Evolutionary conservation across 345 rosid genomes (phyloP), one percentile per base, ranked within the genome.

Genomic region (Erysimum cheiranthoides): DNA sequence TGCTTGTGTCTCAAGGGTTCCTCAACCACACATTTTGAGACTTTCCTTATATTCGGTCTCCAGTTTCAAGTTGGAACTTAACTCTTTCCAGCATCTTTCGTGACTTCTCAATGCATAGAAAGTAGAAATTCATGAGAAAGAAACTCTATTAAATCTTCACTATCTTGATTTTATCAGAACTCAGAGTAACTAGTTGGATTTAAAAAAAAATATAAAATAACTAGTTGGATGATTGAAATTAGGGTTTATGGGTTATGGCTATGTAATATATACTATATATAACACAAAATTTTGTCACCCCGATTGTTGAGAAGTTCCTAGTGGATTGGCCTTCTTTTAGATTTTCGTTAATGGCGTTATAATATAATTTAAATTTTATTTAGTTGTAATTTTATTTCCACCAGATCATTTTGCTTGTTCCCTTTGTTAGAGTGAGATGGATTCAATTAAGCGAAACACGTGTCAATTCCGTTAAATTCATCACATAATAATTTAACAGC

Each of bases 21-120:
- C 62, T 14, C 56, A 27, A 45, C 46, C 80, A 76, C 71, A 76
- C 75, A 54, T 27, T 70, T 76, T 76, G 60, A 62, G 66, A 70
- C 65, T 12, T 21, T 17, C 71, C 70, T 76, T 45, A 47, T 43
- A 70, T 70, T 64, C 71, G 49, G 80, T 70, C 42, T 36, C 58
- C n/a, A 62, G 66, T 76, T 54, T 62, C 60, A 18, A 76, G 35
- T 52, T 10, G 35, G 57, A 36, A 45, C 65, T 27, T 45, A 34
- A 46, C 51, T 69, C 65, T 60, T 34, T 32, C 3, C 40, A 47
- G 9, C 34, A 58, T 66, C 28, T 58, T 67, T 58, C 51, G 35
- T 58, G 68, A 38, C 60, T 46, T 57, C 32, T 45, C 30, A 31
- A 43, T 35, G n/a, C 25, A 25, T 21, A 21, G 25, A 21, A n/a